Evolutionary conservation across 257 asterid species (phyloP).

Genomic region (Solanum habrochaites): DNA sequence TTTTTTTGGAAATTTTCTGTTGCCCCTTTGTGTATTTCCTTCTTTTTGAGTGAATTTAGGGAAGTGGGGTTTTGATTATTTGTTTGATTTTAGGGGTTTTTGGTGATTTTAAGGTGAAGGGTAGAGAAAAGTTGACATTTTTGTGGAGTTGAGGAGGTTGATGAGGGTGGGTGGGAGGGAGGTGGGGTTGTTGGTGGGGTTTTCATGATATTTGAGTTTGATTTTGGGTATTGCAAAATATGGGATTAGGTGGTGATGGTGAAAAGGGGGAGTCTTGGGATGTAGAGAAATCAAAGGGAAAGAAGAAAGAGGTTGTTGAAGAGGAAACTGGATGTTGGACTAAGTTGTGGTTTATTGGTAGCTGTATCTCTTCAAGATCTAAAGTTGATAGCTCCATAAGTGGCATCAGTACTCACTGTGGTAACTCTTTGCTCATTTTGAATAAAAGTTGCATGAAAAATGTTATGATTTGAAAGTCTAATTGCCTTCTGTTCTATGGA

Average conservation of each 20-base stretch:
- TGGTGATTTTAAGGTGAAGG: neutral
- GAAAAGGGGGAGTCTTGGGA: slow-evolving; percentile 43
- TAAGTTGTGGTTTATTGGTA: slow-evolving; percentile 57
- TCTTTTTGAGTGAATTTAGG: neutral
- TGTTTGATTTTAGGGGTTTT: neutral
- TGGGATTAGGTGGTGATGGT: slow-evolving; percentile 46
- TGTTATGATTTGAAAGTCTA: neutral
- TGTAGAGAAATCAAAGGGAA: slow-evolving; percentile 31
- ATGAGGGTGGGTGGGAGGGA: neutral
- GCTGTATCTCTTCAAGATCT: slow-evolving; percentile 95
- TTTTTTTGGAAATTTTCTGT: neutral
- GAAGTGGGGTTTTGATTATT: neutral
- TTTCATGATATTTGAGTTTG: slow-evolving; percentile 21
- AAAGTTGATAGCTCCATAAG: slow-evolving; percentile 88
- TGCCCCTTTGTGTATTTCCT: neutral
- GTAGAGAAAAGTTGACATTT: neutral
- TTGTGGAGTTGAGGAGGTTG: neutral
- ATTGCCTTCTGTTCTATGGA: neutral
- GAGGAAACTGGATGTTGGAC: slow-evolving; percentile 65
- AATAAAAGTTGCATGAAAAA: neutral
- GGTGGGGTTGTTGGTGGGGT: neutral
- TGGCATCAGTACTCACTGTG: slow-evolving; percentile 74
- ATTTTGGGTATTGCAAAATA: slow-evolving; percentile 28
- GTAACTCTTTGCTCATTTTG: slow-evolving; percentile 15
- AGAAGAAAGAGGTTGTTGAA: slow-evolving; percentile 18